These are phyloP conservation scores for Allantophomopsis cytisporea DNA, from an alignment of 2,329 filamentous ascomycete species.

Conservation along the genomic window DNA sequence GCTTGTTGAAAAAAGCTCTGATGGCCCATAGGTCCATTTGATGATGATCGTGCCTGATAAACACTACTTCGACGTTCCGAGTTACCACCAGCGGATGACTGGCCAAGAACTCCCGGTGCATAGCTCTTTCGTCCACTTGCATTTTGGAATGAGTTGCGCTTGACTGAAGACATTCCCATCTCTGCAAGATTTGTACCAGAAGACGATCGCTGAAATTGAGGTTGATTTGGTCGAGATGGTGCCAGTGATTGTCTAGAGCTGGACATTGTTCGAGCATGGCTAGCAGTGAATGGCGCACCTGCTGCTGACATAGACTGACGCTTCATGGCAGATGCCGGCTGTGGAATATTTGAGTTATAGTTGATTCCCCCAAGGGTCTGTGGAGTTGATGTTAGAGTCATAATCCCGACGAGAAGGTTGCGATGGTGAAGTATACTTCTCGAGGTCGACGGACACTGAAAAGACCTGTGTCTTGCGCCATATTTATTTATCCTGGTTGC, in stretches of 20 bases:
- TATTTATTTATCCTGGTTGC: background rate
- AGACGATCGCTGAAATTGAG: conserved; percentile 73
- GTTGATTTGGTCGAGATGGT: conserved; percentile 70
- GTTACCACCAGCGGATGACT: conserved; percentile 22
- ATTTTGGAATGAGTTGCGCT: conserved; percentile 68
- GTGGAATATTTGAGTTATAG: conserved; percentile 73
- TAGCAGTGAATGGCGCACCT: conserved; percentile 49
- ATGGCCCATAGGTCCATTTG: conserved; percentile 52
- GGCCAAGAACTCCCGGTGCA: conserved; percentile 25
- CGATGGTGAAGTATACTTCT: conserved; percentile 45
- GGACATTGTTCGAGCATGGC: conserved; percentile 72
- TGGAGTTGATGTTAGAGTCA: conserved; percentile 6
- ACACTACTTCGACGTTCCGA: conserved; percentile 69
- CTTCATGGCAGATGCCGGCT: conserved; percentile 89
- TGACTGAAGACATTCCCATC: conserved; percentile 68
- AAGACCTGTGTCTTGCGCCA: conserved; percentile 79
- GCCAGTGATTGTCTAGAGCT: conserved; percentile 78
- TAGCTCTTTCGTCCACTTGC: conserved; percentile 46
- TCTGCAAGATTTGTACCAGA: conserved; percentile 72
- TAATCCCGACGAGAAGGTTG: background rate
- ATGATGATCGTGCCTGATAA: conserved; percentile 57
- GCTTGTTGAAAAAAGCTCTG: conserved; percentile 93
- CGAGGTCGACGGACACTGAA: conserved; percentile 87
- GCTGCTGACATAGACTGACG: conserved; percentile 64
- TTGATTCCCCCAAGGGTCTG: conserved; percentile 80